These are phyloP conservation scores for Melocanna baccifera DNA, from an alignment of 176 grass and related monocot genomes.

Conservation along the genomic window DNA sequence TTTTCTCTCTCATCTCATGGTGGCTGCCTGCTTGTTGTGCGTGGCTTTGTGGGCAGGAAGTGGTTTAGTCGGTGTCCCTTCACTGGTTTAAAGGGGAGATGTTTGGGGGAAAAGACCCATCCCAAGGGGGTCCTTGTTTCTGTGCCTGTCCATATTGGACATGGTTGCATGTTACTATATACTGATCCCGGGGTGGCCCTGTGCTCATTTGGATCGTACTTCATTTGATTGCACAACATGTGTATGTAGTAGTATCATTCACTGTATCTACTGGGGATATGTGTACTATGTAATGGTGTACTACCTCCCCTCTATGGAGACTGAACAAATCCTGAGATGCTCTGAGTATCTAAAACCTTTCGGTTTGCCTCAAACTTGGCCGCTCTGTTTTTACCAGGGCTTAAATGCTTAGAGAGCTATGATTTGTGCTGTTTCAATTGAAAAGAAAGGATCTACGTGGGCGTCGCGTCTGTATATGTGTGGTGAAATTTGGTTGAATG, in stretches of 20 bases:
- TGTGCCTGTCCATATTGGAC: constrained; percentile 40
- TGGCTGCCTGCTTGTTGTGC: constrained; percentile 14
- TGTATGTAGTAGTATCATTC: not conserved
- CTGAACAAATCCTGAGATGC: not conserved
- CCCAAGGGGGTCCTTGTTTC: constrained; percentile 15
- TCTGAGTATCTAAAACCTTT: not conserved
- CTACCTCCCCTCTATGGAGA: not conserved
- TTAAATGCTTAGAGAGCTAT: not conserved
- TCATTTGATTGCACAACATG: not conserved
- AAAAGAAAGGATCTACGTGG: not conserved
- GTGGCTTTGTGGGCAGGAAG: constrained; percentile 29
- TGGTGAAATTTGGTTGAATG: not conserved
- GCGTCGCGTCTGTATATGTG: not conserved
- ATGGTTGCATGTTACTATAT: constrained; percentile 19
- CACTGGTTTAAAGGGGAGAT: constrained; percentile 40
- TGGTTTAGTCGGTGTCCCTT: constrained; percentile 43
- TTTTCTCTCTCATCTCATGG: not conserved
- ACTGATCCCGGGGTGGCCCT: constrained; percentile 23
- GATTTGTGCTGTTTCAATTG: not conserved
- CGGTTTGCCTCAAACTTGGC: not conserved
- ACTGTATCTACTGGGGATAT: not conserved
- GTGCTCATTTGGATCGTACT: not conserved
- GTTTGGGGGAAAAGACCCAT: constrained; percentile 25
- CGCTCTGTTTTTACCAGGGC: too few relatives aligned
- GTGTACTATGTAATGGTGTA: not conserved